A percentile compares a stretch with the other conserved stretches of the same genome.
Evolutionary conservation across 2,329 filamentous ascomycete species (phyloP).

Genomic region (Ceratocystis huliohia): DNA sequence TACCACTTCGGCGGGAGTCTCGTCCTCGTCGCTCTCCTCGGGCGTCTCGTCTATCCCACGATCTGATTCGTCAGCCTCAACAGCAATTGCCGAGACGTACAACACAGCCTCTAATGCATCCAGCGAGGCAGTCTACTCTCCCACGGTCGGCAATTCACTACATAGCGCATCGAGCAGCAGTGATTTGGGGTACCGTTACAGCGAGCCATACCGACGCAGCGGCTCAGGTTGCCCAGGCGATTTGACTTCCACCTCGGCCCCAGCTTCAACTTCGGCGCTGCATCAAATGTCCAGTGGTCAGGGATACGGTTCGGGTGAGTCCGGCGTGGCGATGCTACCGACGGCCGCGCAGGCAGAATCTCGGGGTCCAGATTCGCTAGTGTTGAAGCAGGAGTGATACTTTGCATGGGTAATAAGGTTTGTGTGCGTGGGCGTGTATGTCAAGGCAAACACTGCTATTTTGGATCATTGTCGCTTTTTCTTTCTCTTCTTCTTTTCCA

Average conservation of each 20-base stretch:
- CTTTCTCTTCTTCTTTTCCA: neutral
- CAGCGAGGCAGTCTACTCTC: constrained; percentile 9
- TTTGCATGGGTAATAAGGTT: neutral
- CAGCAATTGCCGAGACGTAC: neutral
- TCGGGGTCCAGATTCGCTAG: neutral
- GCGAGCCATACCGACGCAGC: neutral
- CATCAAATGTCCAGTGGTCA: neutral
- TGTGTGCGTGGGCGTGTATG: neutral
- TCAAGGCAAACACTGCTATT: no score
- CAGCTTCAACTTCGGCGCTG: neutral
- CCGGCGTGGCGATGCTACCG: neutral
- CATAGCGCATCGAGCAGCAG: constrained; percentile 1
- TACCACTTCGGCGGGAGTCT: neutral
- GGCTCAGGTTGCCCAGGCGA: neutral
- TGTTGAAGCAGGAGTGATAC: constrained; percentile 6
- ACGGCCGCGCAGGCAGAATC: neutral
- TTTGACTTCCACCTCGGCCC: neutral
- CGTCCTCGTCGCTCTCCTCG: neutral
- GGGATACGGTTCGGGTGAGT: neutral
- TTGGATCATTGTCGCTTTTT: neutral
- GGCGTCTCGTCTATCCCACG: neutral
- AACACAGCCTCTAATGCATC: neutral
- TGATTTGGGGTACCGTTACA: constrained; percentile 1
- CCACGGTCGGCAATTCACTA: neutral
- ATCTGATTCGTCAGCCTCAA: neutral